Evolutionary conservation across 73 alveolate genomes (phyloP).

Genomic region (Paramecium primaurelia): DNA sequence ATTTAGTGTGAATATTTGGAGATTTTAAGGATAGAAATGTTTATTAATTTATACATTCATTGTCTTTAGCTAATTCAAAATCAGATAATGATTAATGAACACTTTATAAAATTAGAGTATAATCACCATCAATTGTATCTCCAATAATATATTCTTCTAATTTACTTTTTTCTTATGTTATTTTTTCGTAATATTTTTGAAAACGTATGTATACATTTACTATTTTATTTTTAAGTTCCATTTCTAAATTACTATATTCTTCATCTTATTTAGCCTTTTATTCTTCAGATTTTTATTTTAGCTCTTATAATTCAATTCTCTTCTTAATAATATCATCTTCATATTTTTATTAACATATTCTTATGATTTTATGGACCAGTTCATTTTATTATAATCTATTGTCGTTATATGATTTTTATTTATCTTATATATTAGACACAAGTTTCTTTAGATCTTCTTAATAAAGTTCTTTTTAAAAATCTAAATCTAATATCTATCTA

Average conservation of each 20-base stretch:
- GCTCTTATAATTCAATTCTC: not conserved
- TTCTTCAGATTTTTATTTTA: not conserved
- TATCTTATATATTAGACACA: not conserved
- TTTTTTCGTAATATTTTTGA: not conserved
- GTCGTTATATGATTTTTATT: not conserved
- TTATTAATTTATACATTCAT: not conserved
- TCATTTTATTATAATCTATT: not conserved
- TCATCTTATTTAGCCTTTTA: not conserved
- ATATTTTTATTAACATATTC: not conserved
- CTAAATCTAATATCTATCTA: not conserved
- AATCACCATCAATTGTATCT: not conserved
- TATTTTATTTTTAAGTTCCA: not conserved
- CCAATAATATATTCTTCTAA: not conserved
- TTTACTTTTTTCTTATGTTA: not conserved
- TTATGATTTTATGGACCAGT: not conserved
- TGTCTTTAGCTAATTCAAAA: not conserved
- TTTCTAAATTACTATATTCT: not conserved
- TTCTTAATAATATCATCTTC: not conserved
- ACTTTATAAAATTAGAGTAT: not conserved
- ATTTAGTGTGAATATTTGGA: not conserved
- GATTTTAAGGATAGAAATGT: not conserved
- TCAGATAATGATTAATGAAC: not conserved
- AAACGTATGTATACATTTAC: not conserved
- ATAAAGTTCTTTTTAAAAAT: slow-evolving; percentile 11
- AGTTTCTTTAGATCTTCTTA: not conserved